Evolutionary conservation across 2,329 filamentous ascomycete genomes (phyloP).

Genomic region (Trichoderma sp.): DNA sequence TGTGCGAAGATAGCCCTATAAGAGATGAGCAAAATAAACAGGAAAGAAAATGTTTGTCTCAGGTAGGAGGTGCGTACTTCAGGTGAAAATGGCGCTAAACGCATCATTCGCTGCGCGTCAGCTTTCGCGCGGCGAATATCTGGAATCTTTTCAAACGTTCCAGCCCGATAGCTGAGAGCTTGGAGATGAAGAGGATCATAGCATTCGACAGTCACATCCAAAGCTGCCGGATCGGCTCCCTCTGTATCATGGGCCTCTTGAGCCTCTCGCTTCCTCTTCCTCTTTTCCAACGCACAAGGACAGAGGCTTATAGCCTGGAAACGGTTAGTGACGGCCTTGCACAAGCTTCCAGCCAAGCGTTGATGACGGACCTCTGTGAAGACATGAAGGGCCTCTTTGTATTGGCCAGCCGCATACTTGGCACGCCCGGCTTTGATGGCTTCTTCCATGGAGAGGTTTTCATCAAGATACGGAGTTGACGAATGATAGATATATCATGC

Average conservation of each 20-base stretch:
- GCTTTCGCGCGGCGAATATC: conserved; percentile 42
- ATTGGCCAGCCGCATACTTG: conserved; percentile 38
- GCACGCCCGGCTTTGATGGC: conserved; percentile 39
- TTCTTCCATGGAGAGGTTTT: conserved; percentile 31
- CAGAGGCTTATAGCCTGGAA: conserved; percentile 43
- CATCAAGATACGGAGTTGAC: conserved; percentile 5
- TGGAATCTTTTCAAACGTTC: conserved; percentile 43
- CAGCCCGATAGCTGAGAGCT: conserved; percentile 46
- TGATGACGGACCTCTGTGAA: conserved; percentile 40
- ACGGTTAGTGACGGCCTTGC: neutral
- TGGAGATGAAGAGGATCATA: conserved; percentile 42
- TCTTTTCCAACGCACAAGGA: conserved; percentile 36
- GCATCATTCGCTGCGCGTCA: conserved; percentile 48
- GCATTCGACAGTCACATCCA: conserved; percentile 36
- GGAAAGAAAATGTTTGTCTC: neutral
- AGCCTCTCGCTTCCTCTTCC: conserved; percentile 39
- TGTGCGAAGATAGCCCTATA: conserved; percentile 46
- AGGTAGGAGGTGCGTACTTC: conserved; percentile 38
- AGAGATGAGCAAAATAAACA: conserved; percentile 15
- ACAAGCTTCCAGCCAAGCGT: neutral
- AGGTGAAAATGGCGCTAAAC: conserved; percentile 44
- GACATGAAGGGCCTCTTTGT: conserved; percentile 40
- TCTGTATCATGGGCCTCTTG: neutral
- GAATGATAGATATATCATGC: no score
- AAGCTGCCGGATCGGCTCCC: neutral